phyloP scores from a whole-genome alignment of 139 green algal genomes.

The Volvox africanus region DNA sequence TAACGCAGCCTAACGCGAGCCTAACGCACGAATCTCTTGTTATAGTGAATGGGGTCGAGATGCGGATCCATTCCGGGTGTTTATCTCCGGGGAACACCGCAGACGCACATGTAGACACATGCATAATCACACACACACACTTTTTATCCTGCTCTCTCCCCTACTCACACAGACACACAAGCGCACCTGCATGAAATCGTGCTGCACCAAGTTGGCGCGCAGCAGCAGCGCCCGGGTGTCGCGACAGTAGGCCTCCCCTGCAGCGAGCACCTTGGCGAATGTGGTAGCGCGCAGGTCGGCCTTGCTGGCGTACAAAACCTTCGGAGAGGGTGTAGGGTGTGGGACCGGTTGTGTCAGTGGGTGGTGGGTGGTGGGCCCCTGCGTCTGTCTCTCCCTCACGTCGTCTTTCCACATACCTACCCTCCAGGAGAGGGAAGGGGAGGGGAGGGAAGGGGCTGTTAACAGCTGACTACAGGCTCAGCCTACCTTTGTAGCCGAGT shows the following conservation, averaged over 20 bases:
- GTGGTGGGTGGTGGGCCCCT: background rate
- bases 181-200: conserved; percentile 85
- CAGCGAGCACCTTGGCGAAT: conserved; percentile 70
- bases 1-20: too few species aligned
- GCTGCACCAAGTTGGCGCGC: conserved; percentile 80
- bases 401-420: background rate
- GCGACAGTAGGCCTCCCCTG: conserved; percentile 75
- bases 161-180: background rate
- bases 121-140: background rate
- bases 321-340: background rate
- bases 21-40: too few species aligned
- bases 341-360: background rate
- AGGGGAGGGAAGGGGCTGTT: too few species aligned
- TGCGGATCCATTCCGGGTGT: too few species aligned
- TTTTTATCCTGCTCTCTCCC: too few species aligned
- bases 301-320: conserved; percentile 81
- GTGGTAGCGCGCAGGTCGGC: conserved; percentile 80
- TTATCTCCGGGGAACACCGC: too few species aligned
- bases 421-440: too few species aligned
- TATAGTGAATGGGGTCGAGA: too few species aligned
- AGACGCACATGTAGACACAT: background rate
- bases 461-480: conserved; percentile 25
- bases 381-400: background rate
- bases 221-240: conserved; percentile 84
- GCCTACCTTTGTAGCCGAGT: conserved; percentile 81